Evolutionary conservation across 2,329 filamentous ascomycete genomes (phyloP).

Genomic region (Colletotrichum incanum): DNA sequence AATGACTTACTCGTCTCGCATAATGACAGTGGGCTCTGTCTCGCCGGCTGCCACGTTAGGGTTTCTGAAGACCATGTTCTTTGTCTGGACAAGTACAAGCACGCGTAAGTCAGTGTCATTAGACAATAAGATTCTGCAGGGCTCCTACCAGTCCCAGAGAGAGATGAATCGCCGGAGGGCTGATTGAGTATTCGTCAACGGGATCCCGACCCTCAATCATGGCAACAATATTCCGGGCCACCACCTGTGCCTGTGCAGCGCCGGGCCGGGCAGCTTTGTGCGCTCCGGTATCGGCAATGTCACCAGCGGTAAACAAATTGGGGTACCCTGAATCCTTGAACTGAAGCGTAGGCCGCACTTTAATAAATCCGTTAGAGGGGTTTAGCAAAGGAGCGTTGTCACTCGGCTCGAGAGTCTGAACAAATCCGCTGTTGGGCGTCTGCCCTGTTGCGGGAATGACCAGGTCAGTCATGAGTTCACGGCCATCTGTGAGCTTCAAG

Average conservation of each 20-base stretch:
- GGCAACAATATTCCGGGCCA: conserved; percentile 61
- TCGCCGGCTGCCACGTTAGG: conserved; percentile 23
- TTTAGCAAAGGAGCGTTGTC: background rate
- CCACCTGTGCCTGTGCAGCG: conserved; percentile 60
- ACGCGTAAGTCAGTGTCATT: background rate
- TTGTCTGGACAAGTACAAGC: background rate
- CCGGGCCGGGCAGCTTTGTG: conserved; percentile 62
- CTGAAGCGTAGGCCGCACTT: conserved; percentile 63
- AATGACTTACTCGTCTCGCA: conserved; percentile 14
- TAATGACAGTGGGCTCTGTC: conserved; percentile 15
- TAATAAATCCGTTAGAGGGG: conserved; percentile 48
- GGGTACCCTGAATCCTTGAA: conserved; percentile 48
- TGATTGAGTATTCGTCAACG: conserved; percentile 4
- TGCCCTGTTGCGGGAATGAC: conserved; percentile 32
- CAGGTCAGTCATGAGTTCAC: conserved; percentile 19
- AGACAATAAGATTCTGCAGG: background rate
- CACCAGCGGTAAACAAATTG: conserved; percentile 66
- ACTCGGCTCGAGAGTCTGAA: conserved; percentile 10
- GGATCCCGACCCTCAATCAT: conserved; percentile 53
- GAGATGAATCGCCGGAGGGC: conserved; percentile 23
- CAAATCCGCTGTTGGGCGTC: conserved; percentile 21
- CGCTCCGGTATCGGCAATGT: conserved; percentile 63
- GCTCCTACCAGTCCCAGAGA: conserved; percentile 28
- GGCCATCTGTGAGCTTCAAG: conserved; percentile 17
- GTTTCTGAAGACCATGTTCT: conserved; percentile 25